A percentile compares a stretch with the other conserved stretches of the same genome.
These are phyloP conservation scores for Asparagopsis taxiformis DNA, from an alignment of 31 red algal genomes.

Conservation along the genomic window DNA sequence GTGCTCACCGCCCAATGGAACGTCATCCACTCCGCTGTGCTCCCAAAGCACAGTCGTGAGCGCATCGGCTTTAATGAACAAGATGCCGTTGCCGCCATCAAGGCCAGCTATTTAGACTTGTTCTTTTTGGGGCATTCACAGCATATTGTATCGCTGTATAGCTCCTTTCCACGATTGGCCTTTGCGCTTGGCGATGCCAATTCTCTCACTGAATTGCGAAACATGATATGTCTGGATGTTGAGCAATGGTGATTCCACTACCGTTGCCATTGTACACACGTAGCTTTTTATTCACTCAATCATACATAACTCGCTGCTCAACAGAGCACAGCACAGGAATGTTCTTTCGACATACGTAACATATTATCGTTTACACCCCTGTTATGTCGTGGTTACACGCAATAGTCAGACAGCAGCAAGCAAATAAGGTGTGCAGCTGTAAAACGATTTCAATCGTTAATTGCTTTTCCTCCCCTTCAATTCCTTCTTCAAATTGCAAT, in stretches of 20 bases:
- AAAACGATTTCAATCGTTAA: background rate
- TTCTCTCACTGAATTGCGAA: background rate
- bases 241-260: background rate
- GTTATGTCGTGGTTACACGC: no score
- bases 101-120: background rate
- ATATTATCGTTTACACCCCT: no score
- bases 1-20: slow-evolving; percentile 29
- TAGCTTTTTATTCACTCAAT: no score
- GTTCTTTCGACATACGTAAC: no score
- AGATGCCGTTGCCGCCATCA: background rate
- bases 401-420: no score
- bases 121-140: background rate
- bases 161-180: background rate
- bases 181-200: background rate
- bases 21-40: slow-evolving; percentile 14
- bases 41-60: background rate
- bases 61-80: background rate
- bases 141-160: background rate
- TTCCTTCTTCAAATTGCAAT: background rate
- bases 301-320: no score
- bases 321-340: no score
- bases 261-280: background rate
- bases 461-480: background rate
- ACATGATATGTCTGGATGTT: background rate
- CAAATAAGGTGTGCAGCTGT: background rate